A percentile compares a stretch with the other conserved stretches of the same genome.
Conservation (phyloP, 148 eudicot genomes). For the Diospyros kaki region DNA sequence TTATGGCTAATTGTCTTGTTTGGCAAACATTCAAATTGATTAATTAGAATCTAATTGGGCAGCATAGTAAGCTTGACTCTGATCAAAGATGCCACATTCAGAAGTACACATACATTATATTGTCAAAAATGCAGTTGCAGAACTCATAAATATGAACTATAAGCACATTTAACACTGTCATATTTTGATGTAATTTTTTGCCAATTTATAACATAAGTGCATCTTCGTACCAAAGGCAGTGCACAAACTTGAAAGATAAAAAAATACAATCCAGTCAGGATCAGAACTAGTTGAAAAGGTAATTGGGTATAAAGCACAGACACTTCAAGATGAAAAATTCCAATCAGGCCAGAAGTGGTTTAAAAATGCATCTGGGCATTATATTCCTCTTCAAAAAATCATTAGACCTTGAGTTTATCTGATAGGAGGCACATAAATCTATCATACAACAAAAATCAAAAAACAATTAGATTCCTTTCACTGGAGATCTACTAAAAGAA, state of each 20-base stretch:
- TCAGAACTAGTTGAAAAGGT: too few relatives aligned
- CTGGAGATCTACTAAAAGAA: slow-evolving; percentile 1
- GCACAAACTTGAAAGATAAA: not conserved
- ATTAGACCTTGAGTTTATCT: not conserved
- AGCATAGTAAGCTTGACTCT: too few relatives aligned
- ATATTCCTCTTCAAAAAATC: slow-evolving; percentile 7
- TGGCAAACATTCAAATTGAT: too few relatives aligned
- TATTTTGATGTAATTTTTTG: not conserved
- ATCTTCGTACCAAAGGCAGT: not conserved
- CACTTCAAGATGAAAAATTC: too few relatives aligned
- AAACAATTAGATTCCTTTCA: not conserved
- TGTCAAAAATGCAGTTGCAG: not conserved
- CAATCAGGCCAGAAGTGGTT: slow-evolving; percentile 6
- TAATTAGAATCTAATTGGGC: too few relatives aligned
- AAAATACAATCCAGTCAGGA: not conserved
- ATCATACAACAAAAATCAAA: not conserved
- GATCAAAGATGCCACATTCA: too few relatives aligned
- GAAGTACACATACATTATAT: too few relatives aligned
- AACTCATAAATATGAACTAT: not conserved
- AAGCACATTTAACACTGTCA: not conserved
- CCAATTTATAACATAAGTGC: not conserved
- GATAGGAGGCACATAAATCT: not conserved
- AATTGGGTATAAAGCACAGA: too few relatives aligned
- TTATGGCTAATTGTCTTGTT: too few relatives aligned
- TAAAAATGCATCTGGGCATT: not conserved